phyloP scores from a whole-genome alignment of 2,329 filamentous ascomycete genomes.

The Dactylella cylindrospora region DNA sequence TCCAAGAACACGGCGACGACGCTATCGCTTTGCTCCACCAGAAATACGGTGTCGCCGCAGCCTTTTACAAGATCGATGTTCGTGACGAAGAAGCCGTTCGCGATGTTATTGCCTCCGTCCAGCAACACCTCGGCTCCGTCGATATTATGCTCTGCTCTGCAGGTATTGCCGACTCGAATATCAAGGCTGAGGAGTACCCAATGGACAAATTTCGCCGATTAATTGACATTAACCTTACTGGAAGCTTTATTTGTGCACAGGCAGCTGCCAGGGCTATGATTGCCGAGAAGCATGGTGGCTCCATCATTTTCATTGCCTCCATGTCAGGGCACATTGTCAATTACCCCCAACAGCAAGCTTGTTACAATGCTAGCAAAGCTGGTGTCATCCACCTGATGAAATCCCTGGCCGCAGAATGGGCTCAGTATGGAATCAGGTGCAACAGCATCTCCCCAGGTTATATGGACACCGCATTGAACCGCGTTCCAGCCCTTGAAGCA shows the following conservation, averaged over 20 bases:
- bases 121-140: slow-evolving; percentile 66
- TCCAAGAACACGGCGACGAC: slow-evolving; percentile 71
- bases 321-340: slow-evolving; percentile 85
- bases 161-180: slow-evolving; percentile 80
- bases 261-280: slow-evolving; percentile 74
- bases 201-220: slow-evolving; percentile 74
- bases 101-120: slow-evolving; percentile 66
- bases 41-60: slow-evolving; percentile 71
- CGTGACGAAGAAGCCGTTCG: slow-evolving; percentile 70
- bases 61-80: slow-evolving; percentile 78
- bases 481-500: slow-evolving; percentile 72
- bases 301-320: slow-evolving; percentile 73
- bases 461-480: slow-evolving; percentile 82
- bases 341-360: slow-evolving; percentile 79
- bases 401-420: slow-evolving; percentile 81
- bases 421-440: slow-evolving; percentile 75
- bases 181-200: slow-evolving; percentile 77
- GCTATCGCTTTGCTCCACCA: slow-evolving; percentile 69
- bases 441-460: slow-evolving; percentile 84
- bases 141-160: slow-evolving; percentile 79
- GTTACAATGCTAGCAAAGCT: slow-evolving; percentile 83
- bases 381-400: slow-evolving; percentile 76
- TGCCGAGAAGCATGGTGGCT: slow-evolving; percentile 67
- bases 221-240: slow-evolving; percentile 79
- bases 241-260: slow-evolving; percentile 75